Base-by-base conservation (phyloP, 2,329 filamentous ascomycete species). In the Fusarium albidum region DNA sequence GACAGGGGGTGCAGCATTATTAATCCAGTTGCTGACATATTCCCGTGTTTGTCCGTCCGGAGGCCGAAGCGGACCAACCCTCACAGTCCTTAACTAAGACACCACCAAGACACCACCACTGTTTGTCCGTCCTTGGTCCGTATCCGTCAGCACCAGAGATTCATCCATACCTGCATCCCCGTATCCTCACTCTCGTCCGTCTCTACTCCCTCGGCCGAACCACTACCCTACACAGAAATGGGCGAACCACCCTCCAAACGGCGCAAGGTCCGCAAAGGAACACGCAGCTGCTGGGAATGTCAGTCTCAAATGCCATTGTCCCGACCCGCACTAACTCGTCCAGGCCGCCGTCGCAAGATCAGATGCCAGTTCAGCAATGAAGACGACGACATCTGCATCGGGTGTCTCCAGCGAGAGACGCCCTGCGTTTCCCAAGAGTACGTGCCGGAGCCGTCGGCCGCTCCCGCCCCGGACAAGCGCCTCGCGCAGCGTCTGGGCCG, bases 271-370 rank as follows among this genome's bases (percentile, higher is more conserved):
- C 79, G 82, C 17, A 85, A 84, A 56, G 83, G 83, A 21, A 85
- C 83, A 1, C 75, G 75, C 40, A 84, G 81, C 53, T 86, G 83
- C 68, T 85, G 82, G 82, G 81, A 85, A 66, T 86, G 83, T 77
- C 77, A 79, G 70, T 53, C n/a, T 37, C 21, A n/a, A n/a, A 18
- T 26, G 6, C 1, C 33, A 10, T 15, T n/a, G n/a, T n/a, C n/a
- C 5, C 28, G 5, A 15, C 27, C 31, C 14, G 49, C 17, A 49
- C 34, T 55, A 9, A 35, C 27, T 14, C 6, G 9, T 0, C 7
- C 5, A 32, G 70, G 70, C 29, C 69, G 70, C 11, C 75, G 80
- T 40, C 77, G 82, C 38, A 86, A 86, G 67, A 76, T 81, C 18
- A 74, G 75, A 9, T 86, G 83, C 65, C 76, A 76, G 13, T 80